Percentiles rank a stretch among this genome's conserved stretches.
These are phyloP conservation scores for Globisporangium nunn DNA, from an alignment of 352 stramenopile species.

Conservation along the genomic window DNA sequence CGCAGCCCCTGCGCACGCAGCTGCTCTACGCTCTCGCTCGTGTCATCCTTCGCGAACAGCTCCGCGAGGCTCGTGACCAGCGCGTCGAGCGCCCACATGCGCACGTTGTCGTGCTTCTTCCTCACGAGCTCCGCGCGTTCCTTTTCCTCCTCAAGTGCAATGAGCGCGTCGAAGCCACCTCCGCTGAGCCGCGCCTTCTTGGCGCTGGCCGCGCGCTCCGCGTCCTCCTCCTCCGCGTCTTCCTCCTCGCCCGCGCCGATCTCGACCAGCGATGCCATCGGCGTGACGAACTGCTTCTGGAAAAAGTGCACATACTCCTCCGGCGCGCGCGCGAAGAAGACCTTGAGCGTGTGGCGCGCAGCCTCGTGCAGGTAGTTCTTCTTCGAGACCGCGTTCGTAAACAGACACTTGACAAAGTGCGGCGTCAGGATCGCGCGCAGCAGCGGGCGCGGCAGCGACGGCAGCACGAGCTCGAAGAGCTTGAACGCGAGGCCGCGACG, in stretches of 20 bases:
- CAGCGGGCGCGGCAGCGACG: constrained; percentile 35
- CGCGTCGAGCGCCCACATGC: constrained; percentile 67
- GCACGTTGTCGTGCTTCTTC: constrained; percentile 54
- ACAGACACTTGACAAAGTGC: constrained; percentile 75
- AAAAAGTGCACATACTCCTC: constrained; percentile 70
- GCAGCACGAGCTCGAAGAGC: constrained; percentile 70
- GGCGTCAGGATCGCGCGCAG: constrained; percentile 64
- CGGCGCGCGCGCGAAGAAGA: constrained; percentile 38
- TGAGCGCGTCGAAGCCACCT: constrained; percentile 56
- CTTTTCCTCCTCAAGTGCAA: constrained; percentile 73
- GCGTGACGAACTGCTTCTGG: constrained; percentile 57
- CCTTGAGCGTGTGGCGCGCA: constrained; percentile 57
- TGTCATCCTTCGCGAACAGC: constrained; percentile 19
- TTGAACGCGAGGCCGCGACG: constrained; percentile 74
- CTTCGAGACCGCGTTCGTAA: constrained; percentile 73
- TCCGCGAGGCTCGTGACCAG: constrained; percentile 44
- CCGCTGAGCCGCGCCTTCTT: constrained; percentile 32
- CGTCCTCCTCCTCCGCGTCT: constrained; percentile 32
- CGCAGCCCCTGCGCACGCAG: constrained; percentile 38
- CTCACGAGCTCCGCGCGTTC: constrained; percentile 49
- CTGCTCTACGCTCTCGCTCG: constrained; percentile 10
- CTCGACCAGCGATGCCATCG: constrained; percentile 50
- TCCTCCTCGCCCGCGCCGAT: constrained; percentile 18
- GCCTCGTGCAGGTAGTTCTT: constrained; percentile 82
- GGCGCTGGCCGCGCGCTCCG: constrained; percentile 11